A percentile compares a stretch with the other conserved stretches of the same genome.
Conservation (phyloP, 306 rosid species). For the Alnus glutinosa region DNA sequence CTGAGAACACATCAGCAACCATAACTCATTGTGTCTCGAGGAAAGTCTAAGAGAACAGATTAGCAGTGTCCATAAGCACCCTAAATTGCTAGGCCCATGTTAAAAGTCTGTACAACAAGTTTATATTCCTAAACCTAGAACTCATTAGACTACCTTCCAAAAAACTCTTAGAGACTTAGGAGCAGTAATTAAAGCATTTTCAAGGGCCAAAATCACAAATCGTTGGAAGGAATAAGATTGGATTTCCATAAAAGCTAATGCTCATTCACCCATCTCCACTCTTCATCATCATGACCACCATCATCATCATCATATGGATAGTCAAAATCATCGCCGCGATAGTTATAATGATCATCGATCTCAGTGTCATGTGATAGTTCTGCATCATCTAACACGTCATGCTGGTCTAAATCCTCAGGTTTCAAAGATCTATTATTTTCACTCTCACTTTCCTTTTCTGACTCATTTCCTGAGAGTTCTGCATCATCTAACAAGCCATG, state of each 20-base stretch:
- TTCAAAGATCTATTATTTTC: constrained; percentile 33
- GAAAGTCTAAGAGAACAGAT: too few relatives aligned
- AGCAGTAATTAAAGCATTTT: not conserved
- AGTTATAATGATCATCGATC: constrained; percentile 27
- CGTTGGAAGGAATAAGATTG: not conserved
- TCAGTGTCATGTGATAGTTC: constrained; percentile 40
- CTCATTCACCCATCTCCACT: constrained; percentile 45
- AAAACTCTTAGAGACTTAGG: not conserved
- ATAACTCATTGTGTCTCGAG: too few relatives aligned
- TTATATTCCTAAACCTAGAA: not conserved
- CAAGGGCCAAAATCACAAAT: not conserved
- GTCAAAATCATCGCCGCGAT: constrained; percentile 16
- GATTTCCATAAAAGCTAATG: not conserved
- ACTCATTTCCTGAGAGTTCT: constrained; percentile 25
- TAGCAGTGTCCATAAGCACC: not conserved
- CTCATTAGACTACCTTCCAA: not conserved
- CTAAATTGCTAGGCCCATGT: not conserved
- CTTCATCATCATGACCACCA: constrained; percentile 39
- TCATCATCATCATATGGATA: constrained; percentile 25
- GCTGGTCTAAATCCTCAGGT: constrained; percentile 26
- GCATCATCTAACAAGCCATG: constrained; percentile 16
- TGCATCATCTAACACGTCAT: not conserved
- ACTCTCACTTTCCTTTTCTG: constrained; percentile 29
- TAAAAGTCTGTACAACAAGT: not conserved
- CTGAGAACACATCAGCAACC: not conserved